phyloP scores from a whole-genome alignment of 352 stramenopile genomes.

The Phytophthora niederhauseri region DNA sequence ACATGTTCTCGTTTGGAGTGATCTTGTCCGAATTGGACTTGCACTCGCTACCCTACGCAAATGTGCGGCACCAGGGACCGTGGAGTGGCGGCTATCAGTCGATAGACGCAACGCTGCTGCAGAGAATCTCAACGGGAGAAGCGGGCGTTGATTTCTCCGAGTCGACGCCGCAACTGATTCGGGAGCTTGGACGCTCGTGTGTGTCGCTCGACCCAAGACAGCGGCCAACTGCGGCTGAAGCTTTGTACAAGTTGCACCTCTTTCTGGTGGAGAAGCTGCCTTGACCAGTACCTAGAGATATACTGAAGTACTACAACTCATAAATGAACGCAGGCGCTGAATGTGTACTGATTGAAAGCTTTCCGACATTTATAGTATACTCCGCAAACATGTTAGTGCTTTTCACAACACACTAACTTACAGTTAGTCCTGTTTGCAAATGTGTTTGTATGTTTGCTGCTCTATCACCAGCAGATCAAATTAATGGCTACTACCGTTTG shows the following conservation, averaged over 20 bases:
- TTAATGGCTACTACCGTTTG: too few relatives aligned
- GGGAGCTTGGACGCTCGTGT: conserved; percentile 16
- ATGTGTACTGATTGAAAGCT: too few relatives aligned
- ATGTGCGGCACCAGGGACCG: conserved; percentile 3
- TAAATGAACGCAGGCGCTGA: too few relatives aligned
- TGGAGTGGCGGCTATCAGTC: conserved; percentile 19
- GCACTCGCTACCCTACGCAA: conserved; percentile 3
- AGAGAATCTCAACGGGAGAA: conserved; percentile 35
- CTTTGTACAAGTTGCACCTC: conserved; percentile 27
- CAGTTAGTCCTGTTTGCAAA: too few relatives aligned
- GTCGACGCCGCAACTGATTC: conserved; percentile 14
- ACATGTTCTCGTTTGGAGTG: conserved; percentile 24
- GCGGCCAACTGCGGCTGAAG: conserved; percentile 22
- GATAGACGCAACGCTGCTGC: conserved; percentile 34
- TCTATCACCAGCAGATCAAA: too few relatives aligned
- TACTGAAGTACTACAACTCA: too few relatives aligned
- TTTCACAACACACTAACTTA: too few relatives aligned
- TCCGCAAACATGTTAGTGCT: too few relatives aligned
- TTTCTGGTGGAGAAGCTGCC: conserved; percentile 1
- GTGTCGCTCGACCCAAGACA: conserved; percentile 16
- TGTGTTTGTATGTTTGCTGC: too few relatives aligned
- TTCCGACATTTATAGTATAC: too few relatives aligned
- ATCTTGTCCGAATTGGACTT: conserved; percentile 48
- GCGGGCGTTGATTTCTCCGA: neutral
- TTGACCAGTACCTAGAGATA: neutral